These are phyloP conservation scores for Cercophora newfieldiana DNA, from an alignment of 495 filamentous ascomycete genomes.

Conservation along the genomic window DNA sequence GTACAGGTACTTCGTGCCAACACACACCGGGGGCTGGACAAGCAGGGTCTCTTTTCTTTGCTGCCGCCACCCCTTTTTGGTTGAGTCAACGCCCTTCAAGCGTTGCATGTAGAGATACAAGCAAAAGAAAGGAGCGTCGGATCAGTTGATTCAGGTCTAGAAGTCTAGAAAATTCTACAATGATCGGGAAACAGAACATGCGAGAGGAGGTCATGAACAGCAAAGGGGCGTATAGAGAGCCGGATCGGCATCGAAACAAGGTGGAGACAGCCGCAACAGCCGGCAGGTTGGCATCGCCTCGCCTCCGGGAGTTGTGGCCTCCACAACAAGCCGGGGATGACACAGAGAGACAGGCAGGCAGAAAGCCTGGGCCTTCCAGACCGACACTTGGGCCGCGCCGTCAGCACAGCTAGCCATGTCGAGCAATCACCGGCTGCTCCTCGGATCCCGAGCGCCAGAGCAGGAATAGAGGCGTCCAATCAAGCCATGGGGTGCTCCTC, in stretches of 20 bases:
- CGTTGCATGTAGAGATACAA: not conserved
- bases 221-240: too few relatives aligned
- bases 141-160: too few relatives aligned
- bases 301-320: too few relatives aligned
- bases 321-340: too few relatives aligned
- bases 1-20: constrained; percentile 5
- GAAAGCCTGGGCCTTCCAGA: not conserved
- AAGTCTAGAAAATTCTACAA: too few relatives aligned
- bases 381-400: not conserved
- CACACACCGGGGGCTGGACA: not conserved
- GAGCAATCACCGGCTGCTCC: not conserved
- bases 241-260: too few relatives aligned
- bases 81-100: not conserved
- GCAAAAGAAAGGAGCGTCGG: too few relatives aligned
- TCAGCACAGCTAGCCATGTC: constrained; percentile 3
- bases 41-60: not conserved
- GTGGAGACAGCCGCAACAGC: too few relatives aligned
- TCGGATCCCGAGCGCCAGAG: not conserved
- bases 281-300: too few relatives aligned
- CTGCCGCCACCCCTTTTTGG: not conserved
- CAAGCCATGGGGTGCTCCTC: not conserved
- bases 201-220: too few relatives aligned
- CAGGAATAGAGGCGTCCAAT: constrained; percentile 16
- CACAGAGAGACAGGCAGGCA: too few relatives aligned
- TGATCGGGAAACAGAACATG: too few relatives aligned